Percentiles rank a stretch among this genome's conserved stretches.
These are phyloP conservation scores for Pichia heedii DNA, from an alignment of 805 yeast genomes.

Conservation along the genomic window DNA sequence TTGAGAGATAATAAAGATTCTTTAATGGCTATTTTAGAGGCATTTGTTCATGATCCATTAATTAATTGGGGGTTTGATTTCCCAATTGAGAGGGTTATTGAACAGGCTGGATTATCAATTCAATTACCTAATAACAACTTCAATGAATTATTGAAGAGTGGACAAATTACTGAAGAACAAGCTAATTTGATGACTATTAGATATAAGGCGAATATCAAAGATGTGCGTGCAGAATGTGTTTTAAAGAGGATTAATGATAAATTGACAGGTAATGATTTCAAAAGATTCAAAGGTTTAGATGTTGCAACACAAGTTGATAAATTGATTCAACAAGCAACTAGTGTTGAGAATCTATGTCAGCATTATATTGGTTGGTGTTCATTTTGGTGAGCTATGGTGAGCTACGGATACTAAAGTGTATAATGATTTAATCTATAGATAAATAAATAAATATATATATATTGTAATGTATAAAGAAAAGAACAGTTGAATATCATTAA, in stretches of 20 bases:
- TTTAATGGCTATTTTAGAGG: slow-evolving; percentile 94
- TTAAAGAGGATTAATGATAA: slow-evolving; percentile 86
- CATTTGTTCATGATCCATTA: slow-evolving; percentile 96
- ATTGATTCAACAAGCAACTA: slow-evolving; percentile 90
- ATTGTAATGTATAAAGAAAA: slow-evolving; percentile 1
- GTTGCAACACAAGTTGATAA: slow-evolving; percentile 90
- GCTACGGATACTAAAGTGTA: no score
- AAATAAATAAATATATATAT: background rate
- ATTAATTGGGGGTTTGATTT: slow-evolving; percentile 98
- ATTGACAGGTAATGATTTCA: slow-evolving; percentile 88
- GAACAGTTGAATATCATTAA: background rate
- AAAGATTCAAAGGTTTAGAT: slow-evolving; percentile 56
- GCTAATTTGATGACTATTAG: slow-evolving; percentile 62
- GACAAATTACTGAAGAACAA: slow-evolving; percentile 69
- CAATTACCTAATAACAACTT: slow-evolving; percentile 59
- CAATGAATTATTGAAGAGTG: slow-evolving; percentile 60
- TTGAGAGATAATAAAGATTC: slow-evolving; percentile 92
- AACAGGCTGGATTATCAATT: slow-evolving; percentile 50
- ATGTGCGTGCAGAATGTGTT: slow-evolving; percentile 86
- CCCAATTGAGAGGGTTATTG: slow-evolving; percentile 71
- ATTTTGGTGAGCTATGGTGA: slow-evolving; percentile 58
- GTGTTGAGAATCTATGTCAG: slow-evolving; percentile 91
- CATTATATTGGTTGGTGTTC: slow-evolving; percentile 99
- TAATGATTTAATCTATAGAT: background rate
- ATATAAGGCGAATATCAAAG: slow-evolving; percentile 64